A percentile compares a stretch with the other conserved stretches of the same genome.
phyloP scores from a whole-genome alignment of 73 alveolate genomes.

The Paramecium sonneborni region DNA sequence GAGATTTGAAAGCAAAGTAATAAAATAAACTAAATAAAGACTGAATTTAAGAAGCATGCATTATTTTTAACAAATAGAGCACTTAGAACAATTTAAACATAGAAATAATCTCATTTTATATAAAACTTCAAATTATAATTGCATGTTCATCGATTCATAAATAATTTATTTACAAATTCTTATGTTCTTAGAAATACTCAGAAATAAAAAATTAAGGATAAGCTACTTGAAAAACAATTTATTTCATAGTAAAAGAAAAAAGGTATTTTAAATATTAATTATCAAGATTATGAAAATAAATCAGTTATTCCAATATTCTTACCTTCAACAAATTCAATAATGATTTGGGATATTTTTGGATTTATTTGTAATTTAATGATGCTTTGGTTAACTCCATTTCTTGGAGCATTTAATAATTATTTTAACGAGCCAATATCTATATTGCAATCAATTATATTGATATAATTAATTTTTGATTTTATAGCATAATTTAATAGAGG shows the following conservation, averaged over 20 bases:
- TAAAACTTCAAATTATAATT: neutral
- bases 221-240: neutral
- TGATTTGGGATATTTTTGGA: neutral
- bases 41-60: no score
- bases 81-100: neutral
- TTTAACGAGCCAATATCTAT: neutral
- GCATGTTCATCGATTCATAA: neutral
- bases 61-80: no score
- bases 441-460: neutral
- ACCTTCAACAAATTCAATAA: neutral
- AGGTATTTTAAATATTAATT: neutral
- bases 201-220: neutral
- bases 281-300: neutral
- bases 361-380: neutral
- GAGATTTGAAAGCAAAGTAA: no score
- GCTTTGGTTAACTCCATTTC: conserved; percentile 21
- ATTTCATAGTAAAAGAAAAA: neutral
- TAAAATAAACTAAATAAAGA: no score
- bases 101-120: neutral
- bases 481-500: neutral
- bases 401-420: neutral
- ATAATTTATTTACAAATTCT: neutral
- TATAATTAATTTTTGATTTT: neutral
- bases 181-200: neutral
- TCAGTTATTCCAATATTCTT: neutral